Evolutionary conservation across 2,329 filamentous ascomycete genomes (phyloP).

Genomic region (Rhynchosporium agropyri): DNA sequence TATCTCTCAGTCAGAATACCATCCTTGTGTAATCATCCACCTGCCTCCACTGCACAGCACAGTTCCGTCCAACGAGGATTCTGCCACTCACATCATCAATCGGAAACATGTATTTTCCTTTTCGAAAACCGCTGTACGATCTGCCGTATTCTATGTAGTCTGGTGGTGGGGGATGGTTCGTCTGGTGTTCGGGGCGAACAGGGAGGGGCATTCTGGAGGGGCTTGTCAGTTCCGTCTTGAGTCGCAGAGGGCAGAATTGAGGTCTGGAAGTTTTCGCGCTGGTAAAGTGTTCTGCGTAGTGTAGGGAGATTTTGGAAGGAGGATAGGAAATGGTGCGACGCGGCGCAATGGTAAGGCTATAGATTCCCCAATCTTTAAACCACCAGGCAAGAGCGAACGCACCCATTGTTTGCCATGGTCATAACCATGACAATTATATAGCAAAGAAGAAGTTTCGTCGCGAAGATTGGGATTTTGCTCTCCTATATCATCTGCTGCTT

Average conservation of each 20-base stretch:
- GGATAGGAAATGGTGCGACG: background rate
- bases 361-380: background rate
- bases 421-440: slow-evolving; percentile 35
- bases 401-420: slow-evolving; percentile 41
- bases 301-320: slow-evolving; percentile 1
- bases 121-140: slow-evolving; percentile 67
- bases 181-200: slow-evolving; percentile 25
- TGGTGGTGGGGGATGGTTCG: slow-evolving; percentile 18
- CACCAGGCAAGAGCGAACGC: slow-evolving; percentile 28
- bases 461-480: slow-evolving; percentile 10
- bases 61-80: background rate
- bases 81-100: slow-evolving; percentile 66
- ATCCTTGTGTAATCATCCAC: slow-evolving; percentile 19
- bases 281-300: background rate
- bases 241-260: background rate
- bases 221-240: slow-evolving; percentile 26
- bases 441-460: slow-evolving; percentile 15
- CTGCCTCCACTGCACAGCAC: background rate
- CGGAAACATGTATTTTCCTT: slow-evolving; percentile 73
- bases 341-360: background rate
- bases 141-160: slow-evolving; percentile 67
- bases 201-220: slow-evolving; percentile 30
- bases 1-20: slow-evolving; percentile 41
- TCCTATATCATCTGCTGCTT: slow-evolving; percentile 9
- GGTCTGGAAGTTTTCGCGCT: background rate